Evolutionary conservation across 352 stramenopile species (phyloP), one percentile per base, ranked within the genome.

Genomic region (Phytophthora nicotianae): DNA sequence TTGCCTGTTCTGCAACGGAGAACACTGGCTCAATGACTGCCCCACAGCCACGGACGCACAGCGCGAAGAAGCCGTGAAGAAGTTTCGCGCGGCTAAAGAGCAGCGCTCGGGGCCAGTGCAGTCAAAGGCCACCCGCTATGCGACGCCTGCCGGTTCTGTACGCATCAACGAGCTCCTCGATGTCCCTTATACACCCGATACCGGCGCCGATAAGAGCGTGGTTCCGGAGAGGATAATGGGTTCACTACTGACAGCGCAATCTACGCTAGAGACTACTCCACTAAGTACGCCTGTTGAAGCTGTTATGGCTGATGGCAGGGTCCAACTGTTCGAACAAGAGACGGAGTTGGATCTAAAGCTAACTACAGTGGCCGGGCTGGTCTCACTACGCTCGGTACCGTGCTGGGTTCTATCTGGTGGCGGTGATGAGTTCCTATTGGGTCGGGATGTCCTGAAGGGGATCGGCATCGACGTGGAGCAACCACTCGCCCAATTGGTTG

Each of bases 11-110:
- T 60, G 52, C 42, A 60, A 60, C 24, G 10, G 42, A 14, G 1
- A 17, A 10, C 32, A 52, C 29, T 60, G 52, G 42, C 27, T 59
- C 13, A 52, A 47, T 2, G 52, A 53, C 52, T 60, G 52, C 11
- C 52, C 52, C 0, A 60, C 52, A 4, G 41, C 42, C 21, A 60
- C 52, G 19, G 24, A 47, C 1, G 19, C 52, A 5, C 41, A 62
- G 54, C 33, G 43, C 16, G 29, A 20, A 5, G 20, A 60, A 38
- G 52, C 52, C 3, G n/a, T 5, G 29, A 19, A 53, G 10, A 7
- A 4, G 9, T 62, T 54, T 16, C 41, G 41, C 14, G 53, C 45
- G 16, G 53, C 41, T 8, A 61, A 61, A 21, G 53, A 61, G 16
- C 14, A 35, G 13, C 21, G 42, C n/a, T 62, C 24, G 24, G 24